phyloP scores from a whole-genome alignment of 2,329 filamentous ascomycete genomes.

The Hypoxylon sp. region DNA sequence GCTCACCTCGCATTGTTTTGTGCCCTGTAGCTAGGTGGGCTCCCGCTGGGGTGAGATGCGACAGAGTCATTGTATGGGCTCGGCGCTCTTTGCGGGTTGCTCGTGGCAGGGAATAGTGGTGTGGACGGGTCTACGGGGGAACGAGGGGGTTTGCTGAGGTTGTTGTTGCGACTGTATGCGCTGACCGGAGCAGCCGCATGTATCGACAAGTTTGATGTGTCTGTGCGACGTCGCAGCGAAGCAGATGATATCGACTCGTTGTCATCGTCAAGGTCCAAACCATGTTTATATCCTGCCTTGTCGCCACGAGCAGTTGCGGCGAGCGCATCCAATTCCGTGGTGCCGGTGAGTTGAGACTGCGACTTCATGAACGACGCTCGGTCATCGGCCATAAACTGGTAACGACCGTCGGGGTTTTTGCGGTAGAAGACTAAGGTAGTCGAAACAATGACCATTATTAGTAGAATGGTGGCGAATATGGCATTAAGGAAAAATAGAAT shows the following conservation, averaged over 20 bases:
- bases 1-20: conserved; percentile 62
- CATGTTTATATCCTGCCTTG: conserved; percentile 67
- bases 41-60: conserved; percentile 55
- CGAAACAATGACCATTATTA: conserved; percentile 81
- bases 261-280: conserved; percentile 77
- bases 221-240: conserved; percentile 58
- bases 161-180: conserved; percentile 40
- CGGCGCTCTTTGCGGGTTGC: conserved; percentile 45
- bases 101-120: conserved; percentile 61
- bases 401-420: conserved; percentile 87
- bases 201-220: conserved; percentile 43
- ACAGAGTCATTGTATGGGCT: conserved; percentile 51
- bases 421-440: conserved; percentile 75
- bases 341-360: conserved; percentile 75
- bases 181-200: conserved; percentile 30
- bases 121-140: conserved; percentile 64
- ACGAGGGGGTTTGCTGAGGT: conserved; percentile 51
- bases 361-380: conserved; percentile 93
- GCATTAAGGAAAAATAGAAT: conserved; percentile 87
- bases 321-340: conserved; percentile 84
- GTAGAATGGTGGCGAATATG: conserved; percentile 78
- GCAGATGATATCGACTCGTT: conserved; percentile 72
- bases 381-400: conserved; percentile 91
- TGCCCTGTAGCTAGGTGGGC: conserved; percentile 54
- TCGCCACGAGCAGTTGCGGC: conserved; percentile 85